Evolutionary conservation across 176 grass and related monocot species (phyloP).

Genomic region (Tillandsia leiboldiana): DNA sequence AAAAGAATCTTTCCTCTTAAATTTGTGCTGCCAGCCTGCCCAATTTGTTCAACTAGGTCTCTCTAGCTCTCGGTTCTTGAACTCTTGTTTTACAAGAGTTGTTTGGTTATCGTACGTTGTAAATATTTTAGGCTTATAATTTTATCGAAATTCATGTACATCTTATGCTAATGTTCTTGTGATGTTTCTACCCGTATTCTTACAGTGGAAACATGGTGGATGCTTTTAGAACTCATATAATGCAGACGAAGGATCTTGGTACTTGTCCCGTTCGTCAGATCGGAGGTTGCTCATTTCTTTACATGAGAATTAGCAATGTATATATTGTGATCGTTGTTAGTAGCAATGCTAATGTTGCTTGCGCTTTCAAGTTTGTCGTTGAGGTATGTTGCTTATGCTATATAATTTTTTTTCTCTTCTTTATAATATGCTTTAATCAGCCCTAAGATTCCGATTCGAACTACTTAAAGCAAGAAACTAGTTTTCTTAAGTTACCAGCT

Average conservation of each 20-base stretch:
- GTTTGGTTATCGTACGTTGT: too few relatives aligned
- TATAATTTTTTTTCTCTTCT: not conserved
- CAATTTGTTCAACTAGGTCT: too few relatives aligned
- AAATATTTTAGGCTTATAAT: too few relatives aligned
- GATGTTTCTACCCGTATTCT: not conserved
- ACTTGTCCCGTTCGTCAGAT: conserved; percentile 89
- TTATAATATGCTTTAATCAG: not conserved
- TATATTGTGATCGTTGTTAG: conserved; percentile 92
- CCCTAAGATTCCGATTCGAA: not conserved
- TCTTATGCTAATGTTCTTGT: too few relatives aligned
- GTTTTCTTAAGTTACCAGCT: not conserved
- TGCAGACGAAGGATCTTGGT: conserved; percentile 94
- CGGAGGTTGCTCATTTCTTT: conserved; percentile 86
- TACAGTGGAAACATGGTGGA: conserved; percentile 93
- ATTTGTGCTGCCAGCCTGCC: too few relatives aligned
- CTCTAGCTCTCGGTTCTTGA: too few relatives aligned
- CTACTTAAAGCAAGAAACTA: not conserved
- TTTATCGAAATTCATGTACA: too few relatives aligned
- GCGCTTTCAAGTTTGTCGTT: conserved; percentile 90
- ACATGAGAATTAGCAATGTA: conserved; percentile 96
- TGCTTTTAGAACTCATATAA: conserved; percentile 90
- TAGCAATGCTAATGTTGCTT: conserved; percentile 91
- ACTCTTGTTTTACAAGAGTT: too few relatives aligned
- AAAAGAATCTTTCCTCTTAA: not conserved
- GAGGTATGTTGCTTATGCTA: conserved; percentile 41